Evolutionary conservation across 192 early-diverging fungal genomes (phyloP).

Genomic region (Phlyctochytrium planicorne): DNA sequence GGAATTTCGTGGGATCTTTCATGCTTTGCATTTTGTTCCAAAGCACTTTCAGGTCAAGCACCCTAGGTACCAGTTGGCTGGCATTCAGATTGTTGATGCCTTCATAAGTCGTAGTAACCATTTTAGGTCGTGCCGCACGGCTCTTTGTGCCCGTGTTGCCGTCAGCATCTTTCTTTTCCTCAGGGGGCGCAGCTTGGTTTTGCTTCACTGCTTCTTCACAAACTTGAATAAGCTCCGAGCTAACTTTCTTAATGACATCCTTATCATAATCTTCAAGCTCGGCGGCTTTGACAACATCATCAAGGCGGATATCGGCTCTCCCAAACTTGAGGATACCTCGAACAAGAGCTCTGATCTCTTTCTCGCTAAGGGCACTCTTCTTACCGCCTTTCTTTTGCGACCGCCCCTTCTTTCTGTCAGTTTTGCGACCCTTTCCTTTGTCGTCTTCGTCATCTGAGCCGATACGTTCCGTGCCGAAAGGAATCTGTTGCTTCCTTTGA

Average conservation of each 20-base stretch:
- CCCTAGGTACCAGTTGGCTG: slow-evolving; percentile 69
- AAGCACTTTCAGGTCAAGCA: slow-evolving; percentile 71
- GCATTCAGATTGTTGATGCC: slow-evolving; percentile 86
- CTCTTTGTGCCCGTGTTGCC: slow-evolving; percentile 29
- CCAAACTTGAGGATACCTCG: slow-evolving; percentile 83
- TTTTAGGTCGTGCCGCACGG: slow-evolving; percentile 59
- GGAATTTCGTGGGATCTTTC: slow-evolving; percentile 68
- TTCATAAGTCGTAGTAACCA: slow-evolving; percentile 73
- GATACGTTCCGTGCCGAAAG: slow-evolving; percentile 27
- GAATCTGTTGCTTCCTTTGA: slow-evolving; percentile 15
- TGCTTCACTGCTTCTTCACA: slow-evolving; percentile 59
- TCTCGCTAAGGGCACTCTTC: slow-evolving; percentile 60
- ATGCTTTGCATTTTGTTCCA: slow-evolving; percentile 53
- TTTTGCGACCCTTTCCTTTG: background rate
- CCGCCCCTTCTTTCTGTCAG: slow-evolving; percentile 4
- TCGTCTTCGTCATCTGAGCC: slow-evolving; percentile 17
- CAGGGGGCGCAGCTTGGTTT: slow-evolving; percentile 35
- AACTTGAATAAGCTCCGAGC: slow-evolving; percentile 43
- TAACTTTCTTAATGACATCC: slow-evolving; percentile 47
- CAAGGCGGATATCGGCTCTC: slow-evolving; percentile 72
- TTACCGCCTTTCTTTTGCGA: slow-evolving; percentile 14
- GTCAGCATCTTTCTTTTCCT: slow-evolving; percentile 27
- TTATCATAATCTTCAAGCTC: slow-evolving; percentile 62
- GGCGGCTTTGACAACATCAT: slow-evolving; percentile 77
- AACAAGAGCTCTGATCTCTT: slow-evolving; percentile 81